Evolutionary conservation across 306 rosid species (phyloP).

Genomic region (Malus orientalis): DNA sequence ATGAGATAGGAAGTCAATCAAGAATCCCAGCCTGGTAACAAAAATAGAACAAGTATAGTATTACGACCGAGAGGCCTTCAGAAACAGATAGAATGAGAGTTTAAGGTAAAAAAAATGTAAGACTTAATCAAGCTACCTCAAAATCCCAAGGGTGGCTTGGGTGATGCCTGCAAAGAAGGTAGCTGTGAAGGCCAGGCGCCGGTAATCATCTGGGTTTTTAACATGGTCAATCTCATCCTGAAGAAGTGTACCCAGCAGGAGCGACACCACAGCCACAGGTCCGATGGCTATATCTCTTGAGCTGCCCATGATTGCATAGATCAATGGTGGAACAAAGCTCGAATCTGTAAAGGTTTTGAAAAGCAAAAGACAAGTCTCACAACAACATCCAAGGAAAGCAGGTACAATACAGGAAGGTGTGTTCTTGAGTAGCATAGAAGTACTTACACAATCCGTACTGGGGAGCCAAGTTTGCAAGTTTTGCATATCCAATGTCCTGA

Average conservation of each 20-base stretch:
- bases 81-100: neutral
- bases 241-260: conserved; percentile 78
- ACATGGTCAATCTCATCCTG: conserved; percentile 52
- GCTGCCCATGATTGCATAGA: conserved; percentile 93
- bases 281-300: conserved; percentile 96
- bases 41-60: neutral
- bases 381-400: conserved; percentile 5
- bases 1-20: conserved; percentile 93
- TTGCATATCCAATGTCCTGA: conserved; percentile 89
- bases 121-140: conserved; percentile 35
- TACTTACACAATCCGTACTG: conserved; percentile 88
- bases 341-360: conserved; percentile 47
- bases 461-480: conserved; percentile 81
- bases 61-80: neutral
- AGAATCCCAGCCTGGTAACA: conserved; percentile 72
- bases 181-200: conserved; percentile 87
- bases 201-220: conserved; percentile 42
- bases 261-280: conserved; percentile 95
- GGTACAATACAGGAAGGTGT: neutral
- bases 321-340: conserved; percentile 90
- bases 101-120: neutral
- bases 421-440: neutral
- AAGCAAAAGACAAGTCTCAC: conserved; percentile 13
- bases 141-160: conserved; percentile 80
- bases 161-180: conserved; percentile 93